Evolutionary conservation across 306 rosid genomes (phyloP).

Genomic region (Biancaea sappan): DNA sequence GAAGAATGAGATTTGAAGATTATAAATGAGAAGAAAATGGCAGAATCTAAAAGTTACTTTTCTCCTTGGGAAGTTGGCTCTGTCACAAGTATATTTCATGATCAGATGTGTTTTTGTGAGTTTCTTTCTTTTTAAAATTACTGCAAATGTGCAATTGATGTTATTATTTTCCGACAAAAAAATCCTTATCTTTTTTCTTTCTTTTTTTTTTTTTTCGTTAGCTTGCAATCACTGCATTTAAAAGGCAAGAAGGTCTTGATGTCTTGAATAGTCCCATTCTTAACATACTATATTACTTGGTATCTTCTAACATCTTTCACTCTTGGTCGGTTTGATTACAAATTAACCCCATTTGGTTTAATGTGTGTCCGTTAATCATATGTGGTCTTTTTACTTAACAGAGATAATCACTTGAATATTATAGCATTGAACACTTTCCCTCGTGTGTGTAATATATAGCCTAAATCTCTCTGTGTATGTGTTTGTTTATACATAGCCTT

Average conservation of each 20-base stretch:
- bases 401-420: too few relatives aligned
- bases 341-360: not conserved
- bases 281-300: constrained; percentile 66
- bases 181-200: constrained; percentile 23
- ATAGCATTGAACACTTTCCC: too few relatives aligned
- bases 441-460: too few relatives aligned
- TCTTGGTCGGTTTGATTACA: not conserved
- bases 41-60: not conserved
- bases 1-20: not conserved
- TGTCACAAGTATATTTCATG: constrained; percentile 67
- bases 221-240: constrained; percentile 70
- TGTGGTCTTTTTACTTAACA: not conserved
- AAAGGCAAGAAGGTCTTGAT: constrained; percentile 53
- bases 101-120: constrained; percentile 79
- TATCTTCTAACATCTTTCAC: constrained; percentile 34
- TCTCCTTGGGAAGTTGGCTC: constrained; percentile 65
- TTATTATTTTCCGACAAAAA: constrained; percentile 24
- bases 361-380: not conserved
- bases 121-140: constrained; percentile 32
- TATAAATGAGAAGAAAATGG: not conserved
- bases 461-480: too few relatives aligned
- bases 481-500: too few relatives aligned
- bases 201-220: too few relatives aligned
- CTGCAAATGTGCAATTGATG: not conserved
- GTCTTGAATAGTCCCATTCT: constrained; percentile 66